These are phyloP conservation scores for Chenopodium album DNA, from an alignment of 148 eudicot species.

Conservation along the genomic window DNA sequence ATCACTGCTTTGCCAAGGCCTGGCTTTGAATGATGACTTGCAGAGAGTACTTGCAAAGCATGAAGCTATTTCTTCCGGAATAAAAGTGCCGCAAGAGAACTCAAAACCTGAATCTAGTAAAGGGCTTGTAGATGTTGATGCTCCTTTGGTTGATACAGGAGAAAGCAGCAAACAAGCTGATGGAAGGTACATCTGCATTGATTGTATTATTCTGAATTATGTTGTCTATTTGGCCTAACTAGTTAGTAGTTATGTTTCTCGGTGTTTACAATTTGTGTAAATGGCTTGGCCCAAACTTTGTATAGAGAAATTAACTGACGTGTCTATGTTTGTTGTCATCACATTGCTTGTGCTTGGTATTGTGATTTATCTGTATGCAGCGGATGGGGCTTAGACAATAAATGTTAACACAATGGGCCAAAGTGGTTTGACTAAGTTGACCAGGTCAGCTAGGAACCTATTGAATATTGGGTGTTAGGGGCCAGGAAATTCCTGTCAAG, in stretches of 20 bases:
- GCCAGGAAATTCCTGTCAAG: background rate
- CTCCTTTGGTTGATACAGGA: slow-evolving; percentile 78
- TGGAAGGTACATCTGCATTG: slow-evolving; percentile 44
- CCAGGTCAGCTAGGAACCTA: background rate
- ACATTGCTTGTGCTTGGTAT: background rate
- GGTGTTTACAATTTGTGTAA: too few species aligned
- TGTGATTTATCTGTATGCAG: background rate
- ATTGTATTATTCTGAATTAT: too few species aligned
- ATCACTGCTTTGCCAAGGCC: slow-evolving; percentile 84
- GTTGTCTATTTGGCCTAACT: background rate
- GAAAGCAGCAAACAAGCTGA: slow-evolving; percentile 59
- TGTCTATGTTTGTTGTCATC: background rate
- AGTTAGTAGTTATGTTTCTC: background rate
- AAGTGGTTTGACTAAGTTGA: background rate
- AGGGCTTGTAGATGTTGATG: slow-evolving; percentile 52
- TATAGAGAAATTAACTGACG: background rate
- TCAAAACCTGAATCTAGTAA: slow-evolving; percentile 53
- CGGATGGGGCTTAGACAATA: background rate
- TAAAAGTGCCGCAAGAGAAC: slow-evolving; percentile 37
- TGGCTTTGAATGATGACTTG: slow-evolving; percentile 88
- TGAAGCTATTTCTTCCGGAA: slow-evolving; percentile 69
- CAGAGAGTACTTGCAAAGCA: slow-evolving; percentile 84
- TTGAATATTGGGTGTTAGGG: background rate
- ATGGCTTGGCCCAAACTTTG: background rate
- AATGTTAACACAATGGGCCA: background rate